Base-by-base conservation (phyloP, 768 basidiomycete species). In the Heimioporus sp. region DNA sequence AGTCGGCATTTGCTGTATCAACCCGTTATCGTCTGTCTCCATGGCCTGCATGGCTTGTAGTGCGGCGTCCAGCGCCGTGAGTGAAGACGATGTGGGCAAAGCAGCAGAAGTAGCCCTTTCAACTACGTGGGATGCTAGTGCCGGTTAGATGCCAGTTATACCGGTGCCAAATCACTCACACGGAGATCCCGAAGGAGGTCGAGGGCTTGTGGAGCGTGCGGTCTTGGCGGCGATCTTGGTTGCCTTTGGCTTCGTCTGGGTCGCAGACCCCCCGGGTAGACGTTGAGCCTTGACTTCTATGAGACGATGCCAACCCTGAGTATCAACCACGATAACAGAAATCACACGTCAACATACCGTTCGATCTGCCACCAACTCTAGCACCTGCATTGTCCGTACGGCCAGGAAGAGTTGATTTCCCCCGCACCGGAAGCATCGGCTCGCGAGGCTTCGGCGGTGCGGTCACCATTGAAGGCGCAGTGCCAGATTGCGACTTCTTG, bases 241-340 rank as follows among this genome's bases (percentile, higher is more conserved):
- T 35, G 52, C 39, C 51, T 21, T 54, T 16, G 16, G 35, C 40
- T 30, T 24, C 48, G 37, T 50, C 57, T 43, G 52, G 53, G 55
- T 51, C 48, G 8, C 62, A 60, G 53, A 63, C 54, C 51, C 52
- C 49, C 58, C 30, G 28, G 48, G 38, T 47, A 35, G 51, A 50
- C 60, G 32, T 28, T 17, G 34, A 46, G 35, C 39, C 42, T 28
- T 21, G 41, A 57, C 53, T 39, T 40, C 52, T 63, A 37, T 43
- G 6, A n/a, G 38, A 10, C 24, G n/a, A 48, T 12, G 15, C 13
- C 16, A 46, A 42, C 4, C 3, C n/a, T 61, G 5, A 58, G 54
- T 7, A 21, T 41, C 20, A 10, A 20, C 30, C 17, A 48, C 40
- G 15, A 48, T 19, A 44, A 2, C 17, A 45, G 7, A 4, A 15